phyloP scores from a whole-genome alignment of 345 rosid genomes.

The Lagerstroemia speciosa region DNA sequence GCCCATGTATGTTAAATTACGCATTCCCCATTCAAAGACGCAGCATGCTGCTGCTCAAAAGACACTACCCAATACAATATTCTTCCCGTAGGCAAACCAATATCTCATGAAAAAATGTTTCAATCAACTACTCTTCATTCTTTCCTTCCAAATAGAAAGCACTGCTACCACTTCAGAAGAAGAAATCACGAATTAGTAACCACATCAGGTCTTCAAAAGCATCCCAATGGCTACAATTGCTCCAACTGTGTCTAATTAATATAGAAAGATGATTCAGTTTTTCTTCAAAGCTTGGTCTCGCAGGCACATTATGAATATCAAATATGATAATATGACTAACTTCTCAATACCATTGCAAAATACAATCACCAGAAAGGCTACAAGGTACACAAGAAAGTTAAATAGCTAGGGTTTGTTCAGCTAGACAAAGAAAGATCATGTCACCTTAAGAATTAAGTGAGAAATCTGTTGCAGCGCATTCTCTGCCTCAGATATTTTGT shows the following conservation, averaged over 20 bases:
- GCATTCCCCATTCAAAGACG: background rate
- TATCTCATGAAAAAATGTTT: background rate
- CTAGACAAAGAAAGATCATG: background rate
- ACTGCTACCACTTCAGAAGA: background rate
- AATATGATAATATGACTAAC: background rate
- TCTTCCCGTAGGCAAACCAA: background rate
- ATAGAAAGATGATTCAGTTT: too few relatives aligned
- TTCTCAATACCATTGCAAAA: background rate
- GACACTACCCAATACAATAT: background rate
- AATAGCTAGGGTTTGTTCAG: background rate
- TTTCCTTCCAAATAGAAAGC: background rate
- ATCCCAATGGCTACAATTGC: too few relatives aligned
- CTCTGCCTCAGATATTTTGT: conserved; percentile 38
- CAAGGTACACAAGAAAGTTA: background rate
- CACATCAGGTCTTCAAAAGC: too few relatives aligned
- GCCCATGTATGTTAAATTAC: background rate
- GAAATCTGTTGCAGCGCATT: conserved; percentile 53
- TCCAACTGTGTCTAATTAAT: too few relatives aligned
- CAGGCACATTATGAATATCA: background rate
- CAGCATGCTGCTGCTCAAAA: background rate
- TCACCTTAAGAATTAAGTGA: conserved; percentile 39
- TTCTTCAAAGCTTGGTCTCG: background rate
- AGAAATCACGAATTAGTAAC: background rate
- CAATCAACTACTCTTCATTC: background rate
- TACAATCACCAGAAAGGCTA: background rate